Evolutionary conservation across 2,329 filamentous ascomycete species (phyloP).

Genomic region (Pestalotiopsis sp.): DNA sequence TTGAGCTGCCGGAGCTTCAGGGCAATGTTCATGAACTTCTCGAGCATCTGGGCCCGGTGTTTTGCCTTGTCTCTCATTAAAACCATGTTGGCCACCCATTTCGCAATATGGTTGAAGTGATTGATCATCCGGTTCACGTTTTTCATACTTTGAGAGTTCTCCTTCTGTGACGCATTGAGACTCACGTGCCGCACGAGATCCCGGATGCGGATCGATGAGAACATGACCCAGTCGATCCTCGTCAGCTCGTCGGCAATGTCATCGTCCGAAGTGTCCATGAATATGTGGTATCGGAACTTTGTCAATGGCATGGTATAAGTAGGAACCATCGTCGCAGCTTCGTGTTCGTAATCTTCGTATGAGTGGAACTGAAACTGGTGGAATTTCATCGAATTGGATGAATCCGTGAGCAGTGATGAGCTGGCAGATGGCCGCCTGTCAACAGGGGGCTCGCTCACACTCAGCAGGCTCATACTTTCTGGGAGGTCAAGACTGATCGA

Average conservation of each 20-base stretch:
- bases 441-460: slow-evolving; percentile 43
- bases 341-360: slow-evolving; percentile 78
- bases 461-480: slow-evolving; percentile 49
- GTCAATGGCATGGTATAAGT: slow-evolving; percentile 70
- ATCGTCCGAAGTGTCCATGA: slow-evolving; percentile 85
- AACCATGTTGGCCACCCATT: slow-evolving; percentile 82
- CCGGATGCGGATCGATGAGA: slow-evolving; percentile 88
- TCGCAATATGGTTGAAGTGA: slow-evolving; percentile 85
- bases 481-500: slow-evolving; percentile 36
- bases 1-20: slow-evolving; percentile 85
- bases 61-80: slow-evolving; percentile 94
- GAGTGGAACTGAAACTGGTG: slow-evolving; percentile 61
- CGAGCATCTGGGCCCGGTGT: slow-evolving; percentile 85
- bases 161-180: slow-evolving; percentile 69
- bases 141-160: slow-evolving; percentile 73
- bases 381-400: slow-evolving; percentile 34
- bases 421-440: slow-evolving; percentile 47
- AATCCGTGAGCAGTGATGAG: slow-evolving; percentile 44
- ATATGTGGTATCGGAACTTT: slow-evolving; percentile 85
- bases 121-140: slow-evolving; percentile 94
- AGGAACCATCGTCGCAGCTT: slow-evolving; percentile 73
- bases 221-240: slow-evolving; percentile 97
- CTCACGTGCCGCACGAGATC: slow-evolving; percentile 93
- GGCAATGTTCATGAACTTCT: slow-evolving; percentile 94
- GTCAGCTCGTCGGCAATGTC: slow-evolving; percentile 90